Conservation (phyloP, 2,329 filamentous ascomycete genomes). For the Whalleya microplaca region DNA sequence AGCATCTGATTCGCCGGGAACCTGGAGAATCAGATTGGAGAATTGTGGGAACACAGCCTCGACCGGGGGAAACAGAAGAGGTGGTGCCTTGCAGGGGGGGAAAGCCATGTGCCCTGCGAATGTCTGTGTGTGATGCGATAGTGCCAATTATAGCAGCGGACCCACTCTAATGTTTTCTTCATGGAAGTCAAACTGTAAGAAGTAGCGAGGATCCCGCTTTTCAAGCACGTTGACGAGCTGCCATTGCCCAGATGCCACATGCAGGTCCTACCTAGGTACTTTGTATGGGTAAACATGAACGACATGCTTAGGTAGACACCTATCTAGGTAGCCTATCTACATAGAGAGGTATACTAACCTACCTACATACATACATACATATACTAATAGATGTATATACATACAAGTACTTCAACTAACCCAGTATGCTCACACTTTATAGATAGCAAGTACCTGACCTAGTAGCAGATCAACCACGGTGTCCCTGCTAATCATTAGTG, state of each 20-base stretch:
- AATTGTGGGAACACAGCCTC: slow-evolving; percentile 22
- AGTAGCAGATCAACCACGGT: not conserved
- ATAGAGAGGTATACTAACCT: no score
- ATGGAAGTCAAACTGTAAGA: not conserved
- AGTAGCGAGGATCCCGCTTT: not conserved
- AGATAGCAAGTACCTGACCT: not conserved
- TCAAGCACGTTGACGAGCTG: not conserved
- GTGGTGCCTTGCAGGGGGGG: not conserved
- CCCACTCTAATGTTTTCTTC: slow-evolving; percentile 18
- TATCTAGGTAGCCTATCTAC: no score
- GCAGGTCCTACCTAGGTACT: slow-evolving; percentile 22
- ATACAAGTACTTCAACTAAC: no score
- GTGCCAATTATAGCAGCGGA: slow-evolving; percentile 26
- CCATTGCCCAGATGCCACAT: slow-evolving; percentile 15
- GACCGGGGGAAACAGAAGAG: not conserved
- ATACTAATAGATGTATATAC: no score
- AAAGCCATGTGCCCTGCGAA: slow-evolving; percentile 26
- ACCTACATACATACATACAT: no score
- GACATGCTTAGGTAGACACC: no score
- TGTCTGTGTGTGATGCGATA: slow-evolving; percentile 1
- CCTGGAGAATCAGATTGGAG: slow-evolving; percentile 24
- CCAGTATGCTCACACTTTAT: no score
- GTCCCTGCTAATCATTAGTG: not conserved
- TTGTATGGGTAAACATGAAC: no score
- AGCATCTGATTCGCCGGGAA: slow-evolving; percentile 7